phyloP scores from a whole-genome alignment of 805 yeast genomes.

The fission yeast (Schizosaccharomyces pombe) region DNA sequence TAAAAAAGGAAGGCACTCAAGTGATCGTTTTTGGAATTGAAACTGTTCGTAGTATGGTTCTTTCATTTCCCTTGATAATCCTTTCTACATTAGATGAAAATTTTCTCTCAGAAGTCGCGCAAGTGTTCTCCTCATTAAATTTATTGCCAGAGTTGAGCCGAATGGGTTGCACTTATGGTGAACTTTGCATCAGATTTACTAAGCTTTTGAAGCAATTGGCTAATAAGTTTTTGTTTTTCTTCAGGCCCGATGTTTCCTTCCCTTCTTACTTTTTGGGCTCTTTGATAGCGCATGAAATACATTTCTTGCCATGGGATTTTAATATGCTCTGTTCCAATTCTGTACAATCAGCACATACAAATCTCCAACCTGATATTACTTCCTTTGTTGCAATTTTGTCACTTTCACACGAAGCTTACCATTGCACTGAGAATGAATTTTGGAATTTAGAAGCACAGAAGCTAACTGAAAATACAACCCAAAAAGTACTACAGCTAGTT shows the following conservation, averaged over 20 bases:
- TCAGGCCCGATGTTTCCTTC: too few species aligned
- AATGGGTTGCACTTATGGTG: background rate
- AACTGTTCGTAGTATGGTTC: too few species aligned
- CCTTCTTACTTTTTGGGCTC: too few species aligned
- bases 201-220: background rate
- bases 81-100: too few species aligned
- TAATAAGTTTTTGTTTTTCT: background rate
- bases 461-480: background rate
- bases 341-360: too few species aligned
- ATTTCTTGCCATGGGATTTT: too few species aligned
- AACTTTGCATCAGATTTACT: background rate
- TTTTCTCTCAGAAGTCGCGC: background rate
- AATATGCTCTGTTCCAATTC: too few species aligned
- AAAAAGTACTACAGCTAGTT: background rate
- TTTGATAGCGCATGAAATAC: too few species aligned
- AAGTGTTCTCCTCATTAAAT: background rate
- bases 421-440: constrained; percentile 10
- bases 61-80: too few species aligned
- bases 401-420: constrained; percentile 10
- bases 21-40: too few species aligned
- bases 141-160: background rate
- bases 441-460: background rate
- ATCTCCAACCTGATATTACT: too few species aligned
- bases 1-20: too few species aligned
- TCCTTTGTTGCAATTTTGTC: constrained; percentile 15